Evolutionary conservation across 2,329 filamentous ascomycete species (phyloP).

Genomic region (Beauveria caledonica): DNA sequence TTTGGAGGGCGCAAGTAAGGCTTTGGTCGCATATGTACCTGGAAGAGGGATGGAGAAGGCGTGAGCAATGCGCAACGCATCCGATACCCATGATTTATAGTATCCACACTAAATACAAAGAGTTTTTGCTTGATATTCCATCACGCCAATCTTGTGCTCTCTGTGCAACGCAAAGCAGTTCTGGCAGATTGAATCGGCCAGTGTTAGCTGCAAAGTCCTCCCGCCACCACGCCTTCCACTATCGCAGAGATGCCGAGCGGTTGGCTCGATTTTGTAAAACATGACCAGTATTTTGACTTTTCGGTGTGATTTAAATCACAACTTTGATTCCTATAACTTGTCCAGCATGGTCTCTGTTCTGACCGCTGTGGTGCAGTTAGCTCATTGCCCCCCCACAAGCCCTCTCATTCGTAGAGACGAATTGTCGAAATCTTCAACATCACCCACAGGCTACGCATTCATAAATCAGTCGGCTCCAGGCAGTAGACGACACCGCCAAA

Average conservation of each 20-base stretch:
- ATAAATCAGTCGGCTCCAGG: neutral
- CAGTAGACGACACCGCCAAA: conserved; percentile 21
- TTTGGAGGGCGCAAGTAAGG: conserved; percentile 82
- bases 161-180: too few species aligned
- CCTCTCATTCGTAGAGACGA: neutral
- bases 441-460: neutral
- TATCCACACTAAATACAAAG: neutral
- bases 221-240: too few species aligned
- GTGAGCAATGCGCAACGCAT: neutral
- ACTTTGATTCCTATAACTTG: neutral
- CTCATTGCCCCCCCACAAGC: conserved; percentile 7
- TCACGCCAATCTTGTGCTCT: neutral
- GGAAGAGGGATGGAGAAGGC: conserved; percentile 13
- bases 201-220: too few species aligned
- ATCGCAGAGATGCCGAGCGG: too few species aligned
- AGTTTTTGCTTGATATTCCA: neutral
- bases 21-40: conserved; percentile 56
- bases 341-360: neutral
- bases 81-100: neutral
- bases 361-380: neutral
- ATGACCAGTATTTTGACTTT: too few species aligned
- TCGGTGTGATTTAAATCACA: too few species aligned
- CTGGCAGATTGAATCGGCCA: neutral
- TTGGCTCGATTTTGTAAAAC: too few species aligned
- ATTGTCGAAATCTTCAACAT: conserved; percentile 3